Evolutionary conservation across 352 stramenopile genomes (phyloP), one percentile per base, ranked within the genome.

Genomic region (Pythium phragmiticola): DNA sequence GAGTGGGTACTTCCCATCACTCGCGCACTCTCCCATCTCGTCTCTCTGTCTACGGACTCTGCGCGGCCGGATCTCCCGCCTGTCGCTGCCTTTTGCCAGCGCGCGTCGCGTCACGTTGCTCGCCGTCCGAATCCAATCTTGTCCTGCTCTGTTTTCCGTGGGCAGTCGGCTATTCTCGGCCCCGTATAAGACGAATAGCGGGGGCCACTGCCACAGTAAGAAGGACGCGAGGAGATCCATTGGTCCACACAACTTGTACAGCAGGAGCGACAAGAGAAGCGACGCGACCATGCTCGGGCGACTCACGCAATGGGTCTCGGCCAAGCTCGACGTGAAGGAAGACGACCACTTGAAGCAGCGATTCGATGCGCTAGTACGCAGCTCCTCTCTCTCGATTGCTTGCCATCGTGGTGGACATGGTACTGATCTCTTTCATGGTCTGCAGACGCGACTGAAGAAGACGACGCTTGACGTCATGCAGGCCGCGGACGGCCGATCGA

Each of bases 371-470:
- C 70, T 92, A 55, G 82, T 92, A 61, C 2, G 76, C 76, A 14
- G 34, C 34, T 13, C 4, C 1, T 13, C 4, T 6, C 17, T 19
- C 2, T 47, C 37, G 45, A 30, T 30, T 30, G 26, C 26, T 30
- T 30, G 26, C 26, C 26, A 30, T 30, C 26, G 26, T 43, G 3
- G 16, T 4, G 37, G 37, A 9, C 2, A 43, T n/a, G 42, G 42
- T 48, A 21, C 17, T 23, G 42, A 48, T 36, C 7, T 64, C 21
- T 53, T 14, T 36, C 2, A 46, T 71, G 21, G 26, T 30, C 7
- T 23, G 13, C 48, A 92, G 82, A 76, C 74, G 33, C 78, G 68
- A 9, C 63, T 92, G 68, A 92, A 92, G 73, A 84, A 88, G 68
- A 72, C 78, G 34, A 90, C 80, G 55, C 59, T 89, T 26, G 74